Evolutionary conservation across 371 early-diverging fungal species (phyloP), one percentile per base, ranked within the genome.

Genomic region (Mucor sp.): DNA sequence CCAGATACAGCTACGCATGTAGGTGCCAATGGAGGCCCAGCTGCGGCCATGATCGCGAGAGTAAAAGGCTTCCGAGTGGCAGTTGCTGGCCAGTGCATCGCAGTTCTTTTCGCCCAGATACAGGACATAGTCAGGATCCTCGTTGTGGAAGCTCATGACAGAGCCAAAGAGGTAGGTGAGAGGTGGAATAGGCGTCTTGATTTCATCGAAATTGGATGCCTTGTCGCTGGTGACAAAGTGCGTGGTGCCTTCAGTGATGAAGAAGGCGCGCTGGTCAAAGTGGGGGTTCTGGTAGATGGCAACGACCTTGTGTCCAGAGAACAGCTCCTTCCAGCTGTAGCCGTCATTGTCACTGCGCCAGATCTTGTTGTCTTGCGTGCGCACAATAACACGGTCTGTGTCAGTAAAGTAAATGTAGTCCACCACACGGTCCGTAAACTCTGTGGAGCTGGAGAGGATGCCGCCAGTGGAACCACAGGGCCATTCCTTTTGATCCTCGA

Each of bases 91-190:
- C 33, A 77, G 62, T 47, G 70, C 68, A 15, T 69, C 44, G 68
- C 92, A 92, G 15, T 79, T 78, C 15, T 66, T 66, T 56, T 89
- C 87, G 21, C 92, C 97, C 59, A 89, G 56, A 66, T 81, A 97
- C 37, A 98, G 76, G n/a, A 94, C 70, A 86, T 94, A 93, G 21
- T 87, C 87, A 7, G 85, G 74, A 27, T 93, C 85, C 0, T 82
- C 82, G 7, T 94, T 89, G 68, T 98, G 97, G 89, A 94, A 96
- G 43, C 84, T 89, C 70, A 97, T 81, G 28, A 86, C 74, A 15
- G 88, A 75, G 8, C 81, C 74, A 63, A 85, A 90, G 43, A 84
- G 67, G 19, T 72, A 70, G 50, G 57, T 68, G 17, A 78, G 60
- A 3, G 95, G 87, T 0, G 76, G 62, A 3, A 83, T 48, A 14